Evolutionary conservation across 2,329 filamentous ascomycete species (phyloP), one percentile per base, ranked within the genome.

Genomic region (Aspergillus pseudonomiae): DNA sequence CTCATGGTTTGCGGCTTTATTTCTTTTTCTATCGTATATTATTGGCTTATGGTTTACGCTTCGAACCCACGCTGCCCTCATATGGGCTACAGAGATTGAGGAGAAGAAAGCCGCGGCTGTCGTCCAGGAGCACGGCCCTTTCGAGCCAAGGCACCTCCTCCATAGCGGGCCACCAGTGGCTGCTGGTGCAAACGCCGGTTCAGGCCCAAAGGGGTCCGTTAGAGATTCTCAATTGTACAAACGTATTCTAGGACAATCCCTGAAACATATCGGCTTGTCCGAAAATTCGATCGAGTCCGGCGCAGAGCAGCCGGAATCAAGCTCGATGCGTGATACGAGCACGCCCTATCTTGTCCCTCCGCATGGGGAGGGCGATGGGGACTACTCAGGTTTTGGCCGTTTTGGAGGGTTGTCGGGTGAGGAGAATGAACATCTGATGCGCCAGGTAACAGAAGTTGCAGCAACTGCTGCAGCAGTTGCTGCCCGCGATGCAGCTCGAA

Each of bases 1-100:
- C 78, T 96, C 92, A 72, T 97, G 94, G 83, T 88, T 96, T 73
- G 91, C 93, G 5, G 93, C 95, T 0, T 80, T 89, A 4, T 85
- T 96, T 73, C 83, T 99, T 16, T 98, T 99, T 80, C 82, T 97
- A 32, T 96, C 94, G 1, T 99, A 99, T 75, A 84, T 95, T 41
- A 95, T 98, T 64, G 95, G 95, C 28, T 83, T 99, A 16, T 92
- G 95, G 85, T 99, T 99, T 78, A 99, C 95, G 0, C 85, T 99
- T 24, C 87, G 95, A 67, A 99, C 95, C 0, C 95, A 99, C 75
- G 95, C 95, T 4, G 94, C 96, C 5, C 91, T 97, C 53, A 99
- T 99, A 68, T 99, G 95, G 95, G 95, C 93, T 72, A 90, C 86
- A 10, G 94, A 97, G 66, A 76, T 85, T 3, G 91, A 94, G 45